phyloP scores from a whole-genome alignment of 1,284 basidiomycete genomes.

The Rhodotorula sp. region DNA sequence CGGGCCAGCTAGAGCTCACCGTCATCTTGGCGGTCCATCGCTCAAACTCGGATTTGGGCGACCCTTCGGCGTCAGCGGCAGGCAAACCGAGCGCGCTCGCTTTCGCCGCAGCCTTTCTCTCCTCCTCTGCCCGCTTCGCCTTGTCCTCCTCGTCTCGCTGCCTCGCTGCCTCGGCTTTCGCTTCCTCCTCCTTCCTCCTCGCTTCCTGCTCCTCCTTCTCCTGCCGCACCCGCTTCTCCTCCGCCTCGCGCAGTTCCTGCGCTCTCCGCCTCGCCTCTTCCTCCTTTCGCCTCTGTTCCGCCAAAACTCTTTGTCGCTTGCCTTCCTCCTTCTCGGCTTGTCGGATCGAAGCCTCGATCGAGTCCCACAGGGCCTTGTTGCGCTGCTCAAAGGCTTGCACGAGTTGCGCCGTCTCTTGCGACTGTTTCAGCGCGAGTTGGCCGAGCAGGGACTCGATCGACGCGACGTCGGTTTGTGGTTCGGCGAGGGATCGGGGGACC shows the following conservation, averaged over 20 bases:
- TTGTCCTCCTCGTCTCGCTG: conserved; percentile 60
- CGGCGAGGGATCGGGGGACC: not conserved
- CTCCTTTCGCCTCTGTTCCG: conserved; percentile 58
- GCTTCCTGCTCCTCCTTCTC: conserved; percentile 55
- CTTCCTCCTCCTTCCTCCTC: conserved; percentile 54
- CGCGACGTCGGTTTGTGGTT: conserved; percentile 3
- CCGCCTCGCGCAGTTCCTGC: conserved; percentile 29
- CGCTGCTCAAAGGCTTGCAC: conserved; percentile 72
- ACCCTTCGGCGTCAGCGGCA: conserved; percentile 12
- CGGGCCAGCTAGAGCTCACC: conserved; percentile 49
- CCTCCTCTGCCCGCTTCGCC: conserved; percentile 47
- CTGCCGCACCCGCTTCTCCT: conserved; percentile 23
- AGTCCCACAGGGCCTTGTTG: conserved; percentile 72
- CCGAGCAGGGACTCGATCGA: conserved; percentile 34
- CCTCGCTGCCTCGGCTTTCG: conserved; percentile 51
- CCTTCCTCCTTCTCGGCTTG: conserved; percentile 72
- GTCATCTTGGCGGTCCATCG: conserved; percentile 62
- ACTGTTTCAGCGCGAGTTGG: conserved; percentile 26
- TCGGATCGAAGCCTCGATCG: conserved; percentile 70
- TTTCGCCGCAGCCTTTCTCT: conserved; percentile 10
- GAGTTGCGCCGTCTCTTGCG: conserved; percentile 64
- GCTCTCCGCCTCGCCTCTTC: conserved; percentile 53
- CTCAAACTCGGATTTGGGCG: conserved; percentile 60
- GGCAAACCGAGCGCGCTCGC: conserved; percentile 12
- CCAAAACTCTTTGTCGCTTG: conserved; percentile 64